Base-by-base conservation (phyloP, 129 eudicot species). In the Scalesia atractyloides region DNA sequence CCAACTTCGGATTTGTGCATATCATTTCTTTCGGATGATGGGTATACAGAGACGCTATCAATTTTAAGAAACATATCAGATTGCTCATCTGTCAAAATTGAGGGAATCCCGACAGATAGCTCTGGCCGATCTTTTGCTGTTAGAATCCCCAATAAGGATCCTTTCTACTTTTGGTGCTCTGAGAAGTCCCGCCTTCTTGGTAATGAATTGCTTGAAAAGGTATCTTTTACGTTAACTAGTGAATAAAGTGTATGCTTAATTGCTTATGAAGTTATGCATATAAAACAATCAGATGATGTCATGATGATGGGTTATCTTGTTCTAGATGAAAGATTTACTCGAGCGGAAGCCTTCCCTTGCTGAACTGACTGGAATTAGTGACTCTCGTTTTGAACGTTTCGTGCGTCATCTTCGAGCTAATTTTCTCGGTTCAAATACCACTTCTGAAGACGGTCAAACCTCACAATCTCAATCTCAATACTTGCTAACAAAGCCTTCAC, bases 141-240 rank as follows among this genome's bases (percentile, higher is more conserved):
- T 9, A 81, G 70, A 69, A 70, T 80, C 22, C 69, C 81, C 14
- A 80, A 53, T 33, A 52, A 76, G 61, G 82, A 69, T 39, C 52
- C 78, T 61, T 70, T 70, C 46, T 86, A 91, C 70, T 91, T 86
- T 76, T 91, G 97, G 97, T 88, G 92, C 82, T 86, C 92, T 2
- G 97, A 91, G 69, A 91, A 86, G 62, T 88, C 97, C 30, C 85
- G 79, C 82, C 91, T 91, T 39, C 83, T 91, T 17, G 97, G 96
- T 58, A 63, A 64, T 19, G 97, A 88, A 73, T 79, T 91, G 81
- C 92, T 88, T 6, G 74, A 72, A 47, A 88, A 91, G 97, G 97
- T 91, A 81, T 60, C 33, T 26, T 18, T 47, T 9, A 63, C 24
- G 5, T 53, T 66, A 43, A 50, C 59, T 16, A 15, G 36, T 39